These are phyloP conservation scores for Spraguea lophii DNA, from an alignment of 371 early-diverging fungal genomes.

Conservation along the genomic window DNA sequence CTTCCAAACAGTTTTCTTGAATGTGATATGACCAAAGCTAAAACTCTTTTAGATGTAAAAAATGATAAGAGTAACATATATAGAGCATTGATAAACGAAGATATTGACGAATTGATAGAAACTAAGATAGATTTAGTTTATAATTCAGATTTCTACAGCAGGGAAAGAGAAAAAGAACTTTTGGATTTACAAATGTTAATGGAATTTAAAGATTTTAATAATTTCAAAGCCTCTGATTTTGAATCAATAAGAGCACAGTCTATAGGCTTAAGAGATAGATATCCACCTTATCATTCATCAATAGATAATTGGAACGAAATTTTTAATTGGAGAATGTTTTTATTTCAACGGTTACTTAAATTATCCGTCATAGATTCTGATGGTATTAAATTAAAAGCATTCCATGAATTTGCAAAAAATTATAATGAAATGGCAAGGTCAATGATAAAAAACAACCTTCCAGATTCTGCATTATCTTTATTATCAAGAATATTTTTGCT, in stretches of 20 bases:
- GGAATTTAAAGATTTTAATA: constrained; percentile 36
- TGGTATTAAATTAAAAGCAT: constrained; percentile 22
- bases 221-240: constrained; percentile 12
- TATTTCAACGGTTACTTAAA: constrained; percentile 1
- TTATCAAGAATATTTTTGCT: constrained; percentile 32
- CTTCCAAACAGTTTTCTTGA: constrained; percentile 23
- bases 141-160: constrained; percentile 16
- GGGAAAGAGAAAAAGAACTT: constrained; percentile 3
- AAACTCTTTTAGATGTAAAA: background rate
- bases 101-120: constrained; percentile 9
- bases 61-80: constrained; percentile 7
- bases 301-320: background rate
- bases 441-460: constrained; percentile 8
- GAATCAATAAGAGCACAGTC: constrained; percentile 18
- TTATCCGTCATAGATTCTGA: background rate
- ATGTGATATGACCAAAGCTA: constrained; percentile 1
- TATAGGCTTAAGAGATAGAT: constrained; percentile 28
- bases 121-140: constrained; percentile 15
- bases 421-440: constrained; percentile 28
- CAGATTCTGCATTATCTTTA: constrained; percentile 21
- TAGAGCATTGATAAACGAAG: constrained; percentile 20
- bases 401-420: constrained; percentile 33
- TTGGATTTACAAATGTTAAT: constrained; percentile 28
- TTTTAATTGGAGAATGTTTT: constrained; percentile 15
- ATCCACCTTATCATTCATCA: constrained; percentile 4